Evolutionary conservation across 495 filamentous ascomycete genomes (phyloP), one percentile per base, ranked within the genome.

Genomic region (Clohesyomyces aquaticus): DNA sequence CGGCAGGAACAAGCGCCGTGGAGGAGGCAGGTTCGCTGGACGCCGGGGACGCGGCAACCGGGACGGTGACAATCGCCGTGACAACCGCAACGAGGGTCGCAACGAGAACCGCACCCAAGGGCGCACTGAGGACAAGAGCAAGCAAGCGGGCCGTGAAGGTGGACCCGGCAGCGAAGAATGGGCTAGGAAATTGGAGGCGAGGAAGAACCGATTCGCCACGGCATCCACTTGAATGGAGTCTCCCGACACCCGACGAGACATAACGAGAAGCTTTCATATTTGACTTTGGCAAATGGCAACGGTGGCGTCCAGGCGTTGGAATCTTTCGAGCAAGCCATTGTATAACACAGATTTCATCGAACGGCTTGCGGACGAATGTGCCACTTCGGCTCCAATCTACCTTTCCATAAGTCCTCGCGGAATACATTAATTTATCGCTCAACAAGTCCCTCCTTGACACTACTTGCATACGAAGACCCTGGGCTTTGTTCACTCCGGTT

Each of bases 181-280:
- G 41, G 61, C 50, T 22, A 74, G 72, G 59, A 69, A n/a, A n/a
- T n/a, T 69, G 18, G 74, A 76, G 32, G 68, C 68, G 41, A 46
- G 75, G 45, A 76, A 75, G 64, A 61, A 63, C 32, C 68, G 59
- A 46, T 77, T 71, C 54, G 71, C 63, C 3, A 49, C 65, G 21
- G 42, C 68, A 16, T 48, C 68, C 8, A 26, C 61, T 19, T 45
- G 4, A 47, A 29, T 10, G 32, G 32, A 14, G 32, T 6, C 32
- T 38, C 6, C 6, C 6, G 6, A 38, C 32, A 14, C 6, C 32
- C 32, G 14, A 38, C 32, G 14, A 38, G 32, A 38, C 14, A 38
- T 38, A 6, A 38, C 32, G 32, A 14, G 32, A 23, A 47, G 4
- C n/a, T 18, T 47, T n/a, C 45, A 23, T 47, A 16, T 4, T 50